Base-by-base conservation (phyloP, 2,329 filamentous ascomycete genomes). In the Ophiostoma australiae region DNA sequence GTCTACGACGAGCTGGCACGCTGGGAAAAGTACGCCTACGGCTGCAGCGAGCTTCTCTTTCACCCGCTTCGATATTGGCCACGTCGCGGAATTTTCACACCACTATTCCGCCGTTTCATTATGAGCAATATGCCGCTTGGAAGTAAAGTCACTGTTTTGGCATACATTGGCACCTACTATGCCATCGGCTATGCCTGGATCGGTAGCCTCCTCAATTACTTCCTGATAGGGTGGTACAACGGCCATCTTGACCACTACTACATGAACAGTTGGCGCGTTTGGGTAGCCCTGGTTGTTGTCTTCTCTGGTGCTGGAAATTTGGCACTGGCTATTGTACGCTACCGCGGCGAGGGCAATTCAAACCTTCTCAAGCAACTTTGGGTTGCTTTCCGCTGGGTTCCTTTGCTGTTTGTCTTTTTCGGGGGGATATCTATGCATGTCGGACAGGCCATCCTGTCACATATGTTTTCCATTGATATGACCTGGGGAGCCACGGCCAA, bases 11-110 rank as follows among this genome's bases (percentile, higher is more conserved):
- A 94, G 79, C 84, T 94, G 72, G 90, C 90, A 1, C 89, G 91
- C 72, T 94, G 92, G 91, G 91, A 94, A 78, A 94, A 94, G 80
- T 93, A 93, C 77, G 92, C 91, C 3, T 94, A 93, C 76, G 91
- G 91, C 48, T 94, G 92, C 80, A 92, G 91, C 78, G 91, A 94
- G 81, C 84, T 94, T 71, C 84, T 94, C 72, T 94, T 95, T 82
- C 86, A 94, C 77, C 92, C 91, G 3, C 82, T 94, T 73, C 85
- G 86, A 72, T 88, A 87, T 75, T 94, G 92, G 92, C 79, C 88
- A 58, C 88, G 84, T 77, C 86, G 84, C 20, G 92, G 92, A 0
- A 91, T 91, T 37, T 91, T 94, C 78, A 94, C 92, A 4, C 89
- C 89, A 31, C 85, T 94, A 4, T 94, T 94, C 85, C 85, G 88